Base-by-base conservation (phyloP, 2,329 filamentous ascomycete genomes). In the Tolypocladium guangdongense region DNA sequence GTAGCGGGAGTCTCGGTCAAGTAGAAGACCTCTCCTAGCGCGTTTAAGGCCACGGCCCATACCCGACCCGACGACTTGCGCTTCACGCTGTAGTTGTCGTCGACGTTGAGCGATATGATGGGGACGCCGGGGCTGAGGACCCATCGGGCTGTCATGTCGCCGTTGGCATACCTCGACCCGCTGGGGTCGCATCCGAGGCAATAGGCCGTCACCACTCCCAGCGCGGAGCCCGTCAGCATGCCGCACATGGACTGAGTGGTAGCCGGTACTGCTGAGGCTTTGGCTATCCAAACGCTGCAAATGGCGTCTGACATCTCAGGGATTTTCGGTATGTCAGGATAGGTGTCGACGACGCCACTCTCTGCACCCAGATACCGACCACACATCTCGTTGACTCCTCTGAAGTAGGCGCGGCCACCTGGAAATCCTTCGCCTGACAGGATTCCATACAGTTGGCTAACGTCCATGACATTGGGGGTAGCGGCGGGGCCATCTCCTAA, bases 41-140 rank as follows among this genome's bases (percentile, higher is more conserved):
- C 92, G 66, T 99, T 99, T 51, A 99, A 71, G n/a, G 83, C 88
- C 43, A 92, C 86, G n/a, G 88, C 90, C 90, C 90, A 97, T 14
- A 93, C 80, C 32, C 91, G 84, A 14, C 82, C 80, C 50, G 84
- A 75, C 4, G 79, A 73, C 64, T 85, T 84, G 33, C 91, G 84
- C 60, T 83, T 85, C 30, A 78, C 68, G 49, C 79, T 91, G 68
- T 90, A 93, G 51, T 82, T 82, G 32, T 96, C 90, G 62, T 99
- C 93, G 7, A 96, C 81, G 46, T 82, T 82, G 56, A 99, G 82
- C 1, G 83, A 81, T 52, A 96, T 80, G 56, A 99, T 93, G 0
- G 93, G 93, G 3, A 97, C 90, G 41, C 93, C 93, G 3, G 93
- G 93, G 63, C 90, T 90, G 14, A 97, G 75, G 11, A 89, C 84